These are phyloP conservation scores for Sugiyamaella mastotermitis DNA, from an alignment of 805 yeast genomes.

Conservation along the genomic window DNA sequence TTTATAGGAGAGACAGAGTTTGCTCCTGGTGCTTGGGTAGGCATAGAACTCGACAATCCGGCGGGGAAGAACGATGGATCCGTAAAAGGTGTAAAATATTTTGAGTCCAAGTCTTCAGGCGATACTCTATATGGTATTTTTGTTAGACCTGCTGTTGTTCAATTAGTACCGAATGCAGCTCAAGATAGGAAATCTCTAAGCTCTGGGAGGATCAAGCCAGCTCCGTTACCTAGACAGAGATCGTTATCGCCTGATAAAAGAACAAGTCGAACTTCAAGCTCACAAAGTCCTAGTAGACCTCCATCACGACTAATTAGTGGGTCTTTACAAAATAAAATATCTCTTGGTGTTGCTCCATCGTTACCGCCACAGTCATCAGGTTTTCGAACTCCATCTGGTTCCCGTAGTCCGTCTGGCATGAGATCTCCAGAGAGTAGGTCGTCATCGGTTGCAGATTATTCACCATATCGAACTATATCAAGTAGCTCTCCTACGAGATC, in stretches of 20 bases:
- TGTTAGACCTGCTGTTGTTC: constrained; percentile 61
- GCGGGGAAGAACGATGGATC: constrained; percentile 81
- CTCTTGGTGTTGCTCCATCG: neutral
- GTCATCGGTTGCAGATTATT: neutral
- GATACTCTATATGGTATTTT: constrained; percentile 75
- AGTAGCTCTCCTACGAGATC: constrained; percentile 5
- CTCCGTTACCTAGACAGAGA: neutral
- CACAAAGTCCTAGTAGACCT: neutral
- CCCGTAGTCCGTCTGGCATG: neutral
- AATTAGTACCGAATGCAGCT: constrained; percentile 44
- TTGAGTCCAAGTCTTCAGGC: too few relatives aligned
- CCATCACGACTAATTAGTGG: neutral
- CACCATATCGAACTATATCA: constrained; percentile 3
- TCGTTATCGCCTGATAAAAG: neutral
- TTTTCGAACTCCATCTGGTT: neutral
- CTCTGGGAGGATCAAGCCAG: neutral
- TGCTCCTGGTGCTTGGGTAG: constrained; percentile 56
- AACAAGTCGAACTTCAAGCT: neutral
- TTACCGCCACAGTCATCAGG: neutral
- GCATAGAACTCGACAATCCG: constrained; percentile 78
- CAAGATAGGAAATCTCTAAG: neutral
- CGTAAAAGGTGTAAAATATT: constrained; percentile 54
- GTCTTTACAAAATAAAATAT: neutral
- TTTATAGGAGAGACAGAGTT: constrained; percentile 63
- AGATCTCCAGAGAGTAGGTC: neutral